Evolutionary conservation across 1,139 yeast species (phyloP), one percentile per base, ranked within the genome.

Genomic region (Pichia sp.): DNA sequence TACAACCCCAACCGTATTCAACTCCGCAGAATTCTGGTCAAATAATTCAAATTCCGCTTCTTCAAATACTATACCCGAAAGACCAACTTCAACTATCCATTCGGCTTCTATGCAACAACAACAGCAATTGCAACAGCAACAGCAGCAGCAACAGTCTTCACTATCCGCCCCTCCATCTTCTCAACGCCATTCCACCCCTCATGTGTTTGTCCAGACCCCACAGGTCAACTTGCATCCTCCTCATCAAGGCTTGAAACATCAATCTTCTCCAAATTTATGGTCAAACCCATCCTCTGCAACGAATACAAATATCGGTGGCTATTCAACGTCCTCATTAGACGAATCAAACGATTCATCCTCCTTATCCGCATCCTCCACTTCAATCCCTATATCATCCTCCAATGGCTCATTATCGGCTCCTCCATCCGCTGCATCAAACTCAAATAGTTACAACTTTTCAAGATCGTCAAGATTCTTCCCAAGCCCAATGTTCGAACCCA

Each of bases 381-480:
- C 5, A 14, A 32, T 17, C 10, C 19, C 17, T 17, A 21, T 22
- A 9, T n/a, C 20, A 11, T 18, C 24, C 18, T 34, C 11, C 10
- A 18, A 9, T 3, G 6, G 9, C 10, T 40, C 38, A 24, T 24
- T 24, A 24, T 35, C 38, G 10, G 38, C 38, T 4, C 21, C n/a
- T n/a, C 38, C 38, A n/a, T 21, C 27, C 8, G 17, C 38, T 15
- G 38, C 38, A 15, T 12, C 18, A 15, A 19, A 22, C 21, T 11
- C 9, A 28, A 28, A 28, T 28, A 28, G 14, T 28, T 28, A 12
- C 14, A 28, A 28, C n/a, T 14, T 33, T 19, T 32, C 45, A 38
- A 58, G 67, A 19, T 61, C 63, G 47, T 68, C 72, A 4, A 57
- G 73, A 34, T 69, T 69, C 48, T 69, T 69, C 50, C 73, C 72